phyloP scores from a whole-genome alignment of 257 asterid species.

The Nicotiana knightiana region DNA sequence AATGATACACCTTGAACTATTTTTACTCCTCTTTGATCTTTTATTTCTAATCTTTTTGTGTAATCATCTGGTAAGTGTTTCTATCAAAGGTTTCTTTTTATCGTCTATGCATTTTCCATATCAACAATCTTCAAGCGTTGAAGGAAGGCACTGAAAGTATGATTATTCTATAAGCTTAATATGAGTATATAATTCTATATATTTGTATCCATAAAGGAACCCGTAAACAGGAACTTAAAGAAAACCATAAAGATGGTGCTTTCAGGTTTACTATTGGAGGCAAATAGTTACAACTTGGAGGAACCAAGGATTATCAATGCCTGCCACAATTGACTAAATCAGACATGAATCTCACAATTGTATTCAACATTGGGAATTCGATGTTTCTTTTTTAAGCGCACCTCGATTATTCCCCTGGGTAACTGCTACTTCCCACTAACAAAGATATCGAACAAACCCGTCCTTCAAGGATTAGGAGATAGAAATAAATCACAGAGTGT shows the following conservation, averaged over 20 bases:
- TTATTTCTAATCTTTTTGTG: not conserved
- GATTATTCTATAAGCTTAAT: not conserved
- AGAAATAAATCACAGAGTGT: not conserved
- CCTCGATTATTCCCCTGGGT: too few species aligned
- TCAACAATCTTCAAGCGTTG: not conserved
- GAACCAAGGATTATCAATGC: not conserved
- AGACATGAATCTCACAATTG: not conserved
- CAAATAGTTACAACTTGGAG: not conserved
- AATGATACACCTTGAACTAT: not conserved
- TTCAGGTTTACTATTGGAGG: not conserved
- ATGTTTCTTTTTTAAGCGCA: not conserved
- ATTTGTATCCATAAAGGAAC: too few species aligned
- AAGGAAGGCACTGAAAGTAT: not conserved
- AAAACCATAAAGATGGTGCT: too few species aligned
- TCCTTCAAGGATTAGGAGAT: too few species aligned
- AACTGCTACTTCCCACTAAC: too few species aligned
- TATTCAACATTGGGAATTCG: not conserved
- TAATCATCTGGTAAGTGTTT: too few species aligned
- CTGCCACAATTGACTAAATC: not conserved
- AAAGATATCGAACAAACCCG: too few species aligned
- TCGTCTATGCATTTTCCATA: not conserved
- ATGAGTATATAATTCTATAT: not conserved
- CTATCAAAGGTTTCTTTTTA: too few species aligned
- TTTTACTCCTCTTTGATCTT: not conserved
- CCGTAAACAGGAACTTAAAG: not conserved